phyloP scores from a whole-genome alignment of 1,284 basidiomycete genomes.

The Paramarasmius palmivorus region DNA sequence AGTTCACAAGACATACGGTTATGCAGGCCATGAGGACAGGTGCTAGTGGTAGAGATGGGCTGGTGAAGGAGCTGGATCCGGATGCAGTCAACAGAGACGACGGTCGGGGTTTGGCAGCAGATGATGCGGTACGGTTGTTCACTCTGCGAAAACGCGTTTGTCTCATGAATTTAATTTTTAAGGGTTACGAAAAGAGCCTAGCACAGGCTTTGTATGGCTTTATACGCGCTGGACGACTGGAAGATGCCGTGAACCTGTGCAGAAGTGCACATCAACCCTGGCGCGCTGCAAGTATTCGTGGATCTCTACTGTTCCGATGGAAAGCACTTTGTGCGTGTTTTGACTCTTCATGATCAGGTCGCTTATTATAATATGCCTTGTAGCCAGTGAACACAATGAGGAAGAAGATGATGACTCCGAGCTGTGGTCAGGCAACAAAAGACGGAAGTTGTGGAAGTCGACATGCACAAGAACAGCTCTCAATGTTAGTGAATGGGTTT shows the following conservation, averaged over 20 bases:
- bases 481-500: constrained; percentile 66
- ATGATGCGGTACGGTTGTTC: constrained; percentile 62
- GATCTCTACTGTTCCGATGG: constrained; percentile 78
- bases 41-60: constrained; percentile 41
- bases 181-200: constrained; percentile 81
- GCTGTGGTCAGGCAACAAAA: constrained; percentile 70
- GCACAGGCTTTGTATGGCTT: constrained; percentile 76
- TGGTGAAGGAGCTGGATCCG: constrained; percentile 74
- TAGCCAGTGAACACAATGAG: constrained; percentile 52
- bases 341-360: neutral
- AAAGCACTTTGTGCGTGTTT: constrained; percentile 55
- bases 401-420: constrained; percentile 56
- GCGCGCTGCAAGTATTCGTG: constrained; percentile 86
- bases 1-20: constrained; percentile 75
- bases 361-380: constrained; percentile 1
- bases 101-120: constrained; percentile 58
- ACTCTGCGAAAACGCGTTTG: neutral
- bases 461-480: constrained; percentile 79
- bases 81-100: constrained; percentile 64
- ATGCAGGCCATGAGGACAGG: constrained; percentile 66
- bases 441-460: constrained; percentile 82
- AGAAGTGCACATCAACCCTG: constrained; percentile 86
- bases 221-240: constrained; percentile 79
- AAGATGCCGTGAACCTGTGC: constrained; percentile 83
- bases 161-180: constrained; percentile 4